These are phyloP conservation scores for Scedosporium apiospermum DNA, from an alignment of 2,329 filamentous ascomycete genomes.

Conservation along the genomic window DNA sequence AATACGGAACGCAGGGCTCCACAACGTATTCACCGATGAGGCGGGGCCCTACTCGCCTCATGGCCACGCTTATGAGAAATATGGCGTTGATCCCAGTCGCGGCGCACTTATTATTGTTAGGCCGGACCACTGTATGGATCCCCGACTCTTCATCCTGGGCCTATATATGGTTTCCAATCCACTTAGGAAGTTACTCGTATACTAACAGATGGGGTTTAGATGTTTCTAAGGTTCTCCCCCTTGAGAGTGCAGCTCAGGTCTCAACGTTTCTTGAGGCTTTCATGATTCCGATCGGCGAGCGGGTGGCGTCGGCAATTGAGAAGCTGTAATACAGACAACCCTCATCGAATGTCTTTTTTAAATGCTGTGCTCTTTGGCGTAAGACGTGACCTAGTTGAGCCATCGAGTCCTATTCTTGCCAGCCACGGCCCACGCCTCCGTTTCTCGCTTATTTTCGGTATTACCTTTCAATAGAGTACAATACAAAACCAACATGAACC, in stretches of 20 bases:
- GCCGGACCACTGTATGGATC: slow-evolving; percentile 51
- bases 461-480: too few species aligned
- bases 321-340: too few species aligned
- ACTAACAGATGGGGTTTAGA: neutral
- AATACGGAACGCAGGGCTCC: slow-evolving; percentile 31
- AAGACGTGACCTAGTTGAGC: too few species aligned
- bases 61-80: slow-evolving; percentile 39
- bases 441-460: too few species aligned
- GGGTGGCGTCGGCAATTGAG: neutral
- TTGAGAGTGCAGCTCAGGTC: neutral
- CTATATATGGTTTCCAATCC: neutral
- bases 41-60: slow-evolving; percentile 37
- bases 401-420: too few species aligned
- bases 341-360: too few species aligned
- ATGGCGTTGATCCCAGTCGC: slow-evolving; percentile 41
- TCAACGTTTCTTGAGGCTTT: neutral
- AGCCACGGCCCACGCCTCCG: too few species aligned
- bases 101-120: slow-evolving; percentile 46
- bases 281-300: neutral
- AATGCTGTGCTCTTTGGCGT: too few species aligned
- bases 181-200: neutral
- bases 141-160: neutral
- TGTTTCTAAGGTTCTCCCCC: slow-evolving; percentile 6
- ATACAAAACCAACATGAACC: too few species aligned
- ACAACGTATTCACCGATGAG: slow-evolving; percentile 42